phyloP scores from a whole-genome alignment of 2,329 filamentous ascomycete genomes.

The Alternaria conjuncta region DNA sequence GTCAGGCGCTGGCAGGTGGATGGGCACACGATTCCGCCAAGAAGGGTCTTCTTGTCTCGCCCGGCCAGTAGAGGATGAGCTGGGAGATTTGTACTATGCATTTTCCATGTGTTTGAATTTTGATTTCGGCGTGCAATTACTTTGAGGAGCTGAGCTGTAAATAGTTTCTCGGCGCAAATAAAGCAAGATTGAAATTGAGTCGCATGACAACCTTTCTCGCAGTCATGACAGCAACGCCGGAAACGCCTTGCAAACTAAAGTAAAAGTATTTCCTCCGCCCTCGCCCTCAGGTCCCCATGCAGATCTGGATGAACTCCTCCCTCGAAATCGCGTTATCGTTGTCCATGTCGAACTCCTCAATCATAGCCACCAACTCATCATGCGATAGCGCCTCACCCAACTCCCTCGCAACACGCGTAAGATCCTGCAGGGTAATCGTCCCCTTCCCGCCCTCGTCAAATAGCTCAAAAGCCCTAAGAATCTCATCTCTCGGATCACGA shows the following conservation, averaged over 20 bases:
- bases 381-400: slow-evolving; percentile 92
- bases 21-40: slow-evolving; percentile 78
- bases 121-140: slow-evolving; percentile 10
- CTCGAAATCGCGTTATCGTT: slow-evolving; percentile 78
- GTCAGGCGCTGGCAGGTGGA: slow-evolving; percentile 80
- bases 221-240: slow-evolving; percentile 4
- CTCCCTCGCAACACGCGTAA: slow-evolving; percentile 86
- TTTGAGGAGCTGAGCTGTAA: slow-evolving; percentile 40
- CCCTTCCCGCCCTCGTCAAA: slow-evolving; percentile 95
- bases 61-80: slow-evolving; percentile 71
- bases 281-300: slow-evolving; percentile 52
- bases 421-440: slow-evolving; percentile 85
- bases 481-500: slow-evolving; percentile 89
- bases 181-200: slow-evolving; percentile 24
- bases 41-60: slow-evolving; percentile 84
- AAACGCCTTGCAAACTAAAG: slow-evolving; percentile 1
- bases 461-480: slow-evolving; percentile 85
- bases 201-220: not conserved
- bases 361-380: slow-evolving; percentile 92
- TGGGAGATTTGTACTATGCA: slow-evolving; percentile 36
- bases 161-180: slow-evolving; percentile 42
- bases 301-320: slow-evolving; percentile 72
- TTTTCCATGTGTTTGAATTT: slow-evolving; percentile 13
- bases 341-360: slow-evolving; percentile 96
- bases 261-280: not conserved